Evolutionary conservation across 352 stramenopile species (phyloP).

Genomic region (Globisporangium ultimum): DNA sequence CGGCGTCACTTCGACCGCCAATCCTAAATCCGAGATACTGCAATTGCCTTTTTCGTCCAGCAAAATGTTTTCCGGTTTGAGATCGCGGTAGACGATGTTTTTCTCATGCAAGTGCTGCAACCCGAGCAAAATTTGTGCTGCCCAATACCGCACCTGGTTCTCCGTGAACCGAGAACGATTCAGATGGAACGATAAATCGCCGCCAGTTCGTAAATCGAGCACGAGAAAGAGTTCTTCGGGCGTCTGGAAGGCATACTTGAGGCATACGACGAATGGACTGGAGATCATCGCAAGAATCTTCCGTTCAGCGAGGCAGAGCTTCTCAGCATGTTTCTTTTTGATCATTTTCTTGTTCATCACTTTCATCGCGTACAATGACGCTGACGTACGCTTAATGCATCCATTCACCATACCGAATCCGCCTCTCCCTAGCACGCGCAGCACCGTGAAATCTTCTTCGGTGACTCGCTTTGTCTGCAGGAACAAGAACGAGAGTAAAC

Average conservation of each 20-base stretch:
- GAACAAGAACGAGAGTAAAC: slow-evolving; percentile 89
- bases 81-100: slow-evolving; percentile 88
- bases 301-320: slow-evolving; percentile 70
- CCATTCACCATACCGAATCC: slow-evolving; percentile 97
- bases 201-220: slow-evolving; percentile 96
- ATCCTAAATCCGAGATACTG: slow-evolving; percentile 95
- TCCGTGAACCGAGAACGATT: slow-evolving; percentile 72
- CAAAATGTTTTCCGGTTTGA: slow-evolving; percentile 90
- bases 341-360: slow-evolving; percentile 89
- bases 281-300: slow-evolving; percentile 75
- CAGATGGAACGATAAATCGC: slow-evolving; percentile 90
- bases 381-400: slow-evolving; percentile 93
- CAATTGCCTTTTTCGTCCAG: slow-evolving; percentile 94
- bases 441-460: slow-evolving; percentile 95
- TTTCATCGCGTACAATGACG: slow-evolving; percentile 82
- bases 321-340: slow-evolving; percentile 91
- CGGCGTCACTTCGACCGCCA: slow-evolving; percentile 94
- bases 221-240: slow-evolving; percentile 95
- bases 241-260: slow-evolving; percentile 96
- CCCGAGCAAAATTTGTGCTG: slow-evolving; percentile 69
- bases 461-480: slow-evolving; percentile 87
- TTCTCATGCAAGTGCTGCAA: slow-evolving; percentile 87
- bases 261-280: slow-evolving; percentile 93
- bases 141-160: slow-evolving; percentile 76
- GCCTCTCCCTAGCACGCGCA: slow-evolving; percentile 93